Base-by-base conservation (phyloP, 148 eudicot species). In the Pharnaceum exiguum region DNA sequence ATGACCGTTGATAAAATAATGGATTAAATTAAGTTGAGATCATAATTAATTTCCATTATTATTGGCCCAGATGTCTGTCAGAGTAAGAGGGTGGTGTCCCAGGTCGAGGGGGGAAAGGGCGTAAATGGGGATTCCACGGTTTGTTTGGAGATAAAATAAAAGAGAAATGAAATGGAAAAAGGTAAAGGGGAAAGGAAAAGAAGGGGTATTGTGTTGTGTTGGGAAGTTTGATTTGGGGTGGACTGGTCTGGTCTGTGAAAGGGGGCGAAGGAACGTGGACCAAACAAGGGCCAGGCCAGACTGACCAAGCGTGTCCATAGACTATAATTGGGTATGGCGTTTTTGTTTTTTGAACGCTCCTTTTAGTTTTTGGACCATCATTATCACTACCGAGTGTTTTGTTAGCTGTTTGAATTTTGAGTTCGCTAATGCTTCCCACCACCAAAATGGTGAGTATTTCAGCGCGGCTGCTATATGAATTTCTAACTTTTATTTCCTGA, bases 221-320 rank as follows among this genome's bases (percentile, higher is more conserved):
- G 68, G 71, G 71, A 71, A 18, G 62, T 73, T 60, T 33, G 36
- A 11, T 13, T 32, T 45, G 47, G 63, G 49, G 65, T 47, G 10
- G 55, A 44, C 48, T 5, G 52, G 51, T 33, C 38, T 43, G 23
- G 36, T 46, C 50, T 44, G 17, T 2, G 33, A 17, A 15, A 5
- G 39, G 26, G 29, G 18, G 7, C 32, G 32, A 51, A 26, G 15
- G n/a, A 2, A 16, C 10, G 32, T 38, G 73, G 62, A 56, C 73
- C 44, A 61, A 61, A 38, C 15, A 21, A 60, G 4, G 42, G 60
- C 60, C 53, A 36, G 19, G 37, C n/a, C n/a, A n/a, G n/a, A n/a
- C 18, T 59, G 65, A 51, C 65, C 67, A 48, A 61, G 56, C 67
- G 62, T 47, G 59, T 45, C 3, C 17, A 42, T 44, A 46, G 27